A percentile compares a stretch with the other conserved stretches of the same genome.
Conservation (phyloP, 2,329 filamentous ascomycete genomes). For the Cordyceps pruinosa region DNA sequence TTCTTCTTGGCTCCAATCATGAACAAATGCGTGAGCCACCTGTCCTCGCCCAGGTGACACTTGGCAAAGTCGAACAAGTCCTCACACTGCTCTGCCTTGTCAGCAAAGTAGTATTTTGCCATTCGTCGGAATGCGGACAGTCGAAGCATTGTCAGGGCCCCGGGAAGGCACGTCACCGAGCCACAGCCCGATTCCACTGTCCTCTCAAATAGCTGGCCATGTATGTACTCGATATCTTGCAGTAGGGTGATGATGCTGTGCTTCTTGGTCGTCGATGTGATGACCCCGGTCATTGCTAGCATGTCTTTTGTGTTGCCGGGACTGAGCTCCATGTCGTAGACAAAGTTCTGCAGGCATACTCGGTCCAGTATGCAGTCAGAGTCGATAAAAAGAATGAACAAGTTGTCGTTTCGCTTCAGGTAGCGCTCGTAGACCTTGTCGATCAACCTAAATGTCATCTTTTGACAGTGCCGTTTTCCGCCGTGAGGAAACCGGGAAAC, state of each 20-base stretch:
- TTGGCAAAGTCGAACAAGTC: conserved; percentile 97
- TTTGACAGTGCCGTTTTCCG: conserved; percentile 90
- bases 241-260: conserved; percentile 85
- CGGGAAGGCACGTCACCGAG: conserved; percentile 88
- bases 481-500: conserved; percentile 89
- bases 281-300: conserved; percentile 96
- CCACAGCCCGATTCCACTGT: conserved; percentile 93
- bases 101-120: conserved; percentile 97
- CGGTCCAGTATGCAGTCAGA: conserved; percentile 92
- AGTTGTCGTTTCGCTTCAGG: conserved; percentile 76
- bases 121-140: conserved; percentile 95
- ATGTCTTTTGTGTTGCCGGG: conserved; percentile 87
- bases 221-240: conserved; percentile 97
- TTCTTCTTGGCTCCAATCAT: conserved; percentile 94
- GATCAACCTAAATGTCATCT: conserved; percentile 85
- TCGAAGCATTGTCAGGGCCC: conserved; percentile 89
- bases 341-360: conserved; percentile 91
- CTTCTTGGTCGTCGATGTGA: conserved; percentile 85
- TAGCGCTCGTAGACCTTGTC: conserved; percentile 89
- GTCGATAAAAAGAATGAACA: conserved; percentile 96
- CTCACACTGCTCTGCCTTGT: conserved; percentile 91
- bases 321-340: conserved; percentile 97
- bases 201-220: conserved; percentile 91
- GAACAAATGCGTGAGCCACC: conserved; percentile 96
- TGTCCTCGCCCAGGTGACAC: conserved; percentile 88